Evolutionary conservation across 2,329 filamentous ascomycete genomes (phyloP).

Genomic region (Claviceps quebecensis): DNA sequence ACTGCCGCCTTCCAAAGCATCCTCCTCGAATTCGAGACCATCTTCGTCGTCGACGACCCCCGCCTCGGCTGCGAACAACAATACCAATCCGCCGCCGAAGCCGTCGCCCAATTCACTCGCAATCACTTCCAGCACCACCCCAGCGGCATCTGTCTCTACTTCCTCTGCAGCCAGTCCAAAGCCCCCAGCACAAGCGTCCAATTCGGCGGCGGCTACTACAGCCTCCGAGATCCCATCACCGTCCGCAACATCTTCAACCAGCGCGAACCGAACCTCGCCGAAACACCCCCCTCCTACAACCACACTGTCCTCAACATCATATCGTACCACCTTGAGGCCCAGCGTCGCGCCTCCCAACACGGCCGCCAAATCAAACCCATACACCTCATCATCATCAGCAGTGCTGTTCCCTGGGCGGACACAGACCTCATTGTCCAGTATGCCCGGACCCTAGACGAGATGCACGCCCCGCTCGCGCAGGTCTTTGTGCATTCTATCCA

Average conservation of each 20-base stretch:
- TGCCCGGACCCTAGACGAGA: no score
- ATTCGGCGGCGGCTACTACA: slow-evolving; percentile 44
- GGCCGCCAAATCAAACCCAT: background rate
- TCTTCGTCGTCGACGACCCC: slow-evolving; percentile 89
- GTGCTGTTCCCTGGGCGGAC: background rate
- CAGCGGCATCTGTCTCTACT: slow-evolving; percentile 84
- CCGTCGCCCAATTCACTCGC: slow-evolving; percentile 60
- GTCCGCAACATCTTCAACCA: background rate
- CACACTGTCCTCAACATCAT: background rate
- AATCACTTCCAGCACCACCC: slow-evolving; percentile 68
- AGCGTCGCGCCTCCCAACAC: background rate
- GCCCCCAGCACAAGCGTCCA: slow-evolving; percentile 24
- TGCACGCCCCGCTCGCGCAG: no score
- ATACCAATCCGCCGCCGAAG: slow-evolving; percentile 62
- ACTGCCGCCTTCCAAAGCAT: slow-evolving; percentile 31
- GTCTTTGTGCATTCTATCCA: no score
- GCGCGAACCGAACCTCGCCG: background rate
- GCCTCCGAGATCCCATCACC: slow-evolving; percentile 29
- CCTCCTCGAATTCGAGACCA: slow-evolving; percentile 66
- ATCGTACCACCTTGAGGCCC: background rate
- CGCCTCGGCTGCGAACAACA: slow-evolving; percentile 65
- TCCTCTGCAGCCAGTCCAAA: slow-evolving; percentile 55
- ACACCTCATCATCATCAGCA: background rate
- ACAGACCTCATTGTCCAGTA: no score
- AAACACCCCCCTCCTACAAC: background rate